Evolutionary conservation across 1,284 basidiomycete species (phyloP), one percentile per base, ranked within the genome.

Genomic region (Sphaerobolus stellatus): DNA sequence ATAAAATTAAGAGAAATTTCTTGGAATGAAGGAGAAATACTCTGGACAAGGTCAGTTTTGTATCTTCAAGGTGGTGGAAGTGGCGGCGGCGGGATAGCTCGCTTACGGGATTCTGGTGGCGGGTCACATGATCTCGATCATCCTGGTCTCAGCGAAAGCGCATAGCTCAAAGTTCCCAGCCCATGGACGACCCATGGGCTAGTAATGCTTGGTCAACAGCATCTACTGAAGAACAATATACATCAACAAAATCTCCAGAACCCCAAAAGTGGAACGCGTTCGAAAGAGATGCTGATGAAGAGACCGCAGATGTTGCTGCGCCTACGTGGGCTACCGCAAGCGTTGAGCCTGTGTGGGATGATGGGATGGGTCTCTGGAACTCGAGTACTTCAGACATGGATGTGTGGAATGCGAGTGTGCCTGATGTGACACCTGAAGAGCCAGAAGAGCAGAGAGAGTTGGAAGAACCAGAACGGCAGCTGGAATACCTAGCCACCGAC

Each of bases 141-240:
- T n/a, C n/a, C n/a, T n/a, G n/a, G n/a, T n/a, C n/a, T n/a, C n/a
- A n/a, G n/a, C n/a, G n/a, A n/a, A n/a, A n/a, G n/a, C n/a, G n/a
- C n/a, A n/a, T n/a, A n/a, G n/a, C n/a, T n/a, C n/a, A n/a, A n/a
- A n/a, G n/a, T n/a, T 30, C 18, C 29, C 9, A 18, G 24, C n/a
- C 50, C 20, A 84, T 84, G 83, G 83, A 85, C 58, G 81, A 88
- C 68, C 81, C 84, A 51, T 88, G 85, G 80, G 77, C 79, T 44
- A 83, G 27, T 27, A 48, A 84, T 68, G 79, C 81, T 54, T 85
- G 82, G 82, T 75, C 54, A 36, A 25, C 52, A 28, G 24, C 33
- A 16, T 34, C 16, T 5, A 27, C 45, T 14, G 36, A 30, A 22
- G 27, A 40, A 20, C n/a, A 27, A 9, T 24, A 20, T 24, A 11